These are phyloP conservation scores for Populus alba DNA, from an alignment of 345 rosid genomes.

Conservation along the genomic window DNA sequence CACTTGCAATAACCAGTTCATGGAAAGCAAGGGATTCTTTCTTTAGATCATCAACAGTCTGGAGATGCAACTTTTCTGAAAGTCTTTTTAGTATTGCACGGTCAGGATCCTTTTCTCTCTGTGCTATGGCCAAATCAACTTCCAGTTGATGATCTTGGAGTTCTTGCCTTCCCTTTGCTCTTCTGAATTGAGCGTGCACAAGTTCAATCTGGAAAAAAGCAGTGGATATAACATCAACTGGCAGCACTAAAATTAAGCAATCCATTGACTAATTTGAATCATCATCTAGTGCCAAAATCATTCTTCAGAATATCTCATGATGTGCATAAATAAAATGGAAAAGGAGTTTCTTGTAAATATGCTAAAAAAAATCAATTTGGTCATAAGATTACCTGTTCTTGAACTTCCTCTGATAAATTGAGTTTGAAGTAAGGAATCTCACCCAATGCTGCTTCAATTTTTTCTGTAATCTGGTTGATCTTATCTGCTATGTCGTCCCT, in stretches of 20 bases:
- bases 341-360: neutral
- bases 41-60: slow-evolving; percentile 68
- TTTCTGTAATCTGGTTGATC: slow-evolving; percentile 53
- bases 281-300: neutral
- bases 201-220: slow-evolving; percentile 58
- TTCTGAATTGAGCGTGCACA: slow-evolving; percentile 78
- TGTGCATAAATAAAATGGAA: neutral
- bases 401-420: slow-evolving; percentile 74
- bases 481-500: slow-evolving; percentile 40
- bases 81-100: slow-evolving; percentile 57
- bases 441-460: slow-evolving; percentile 69
- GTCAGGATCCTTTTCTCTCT: slow-evolving; percentile 58
- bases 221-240: neutral
- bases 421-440: slow-evolving; percentile 58
- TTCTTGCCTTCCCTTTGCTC: slow-evolving; percentile 71
- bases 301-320: neutral
- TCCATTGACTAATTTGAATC: neutral
- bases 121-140: slow-evolving; percentile 59
- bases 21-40: slow-evolving; percentile 80
- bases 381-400: slow-evolving; percentile 64
- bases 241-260: neutral
- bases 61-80: slow-evolving; percentile 76
- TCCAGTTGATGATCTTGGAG: slow-evolving; percentile 62
- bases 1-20: slow-evolving; percentile 62
- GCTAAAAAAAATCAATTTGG: neutral